Conservation (phyloP, 164 flowering plant genomes). For the grape (Vitis vinifera) region DNA sequence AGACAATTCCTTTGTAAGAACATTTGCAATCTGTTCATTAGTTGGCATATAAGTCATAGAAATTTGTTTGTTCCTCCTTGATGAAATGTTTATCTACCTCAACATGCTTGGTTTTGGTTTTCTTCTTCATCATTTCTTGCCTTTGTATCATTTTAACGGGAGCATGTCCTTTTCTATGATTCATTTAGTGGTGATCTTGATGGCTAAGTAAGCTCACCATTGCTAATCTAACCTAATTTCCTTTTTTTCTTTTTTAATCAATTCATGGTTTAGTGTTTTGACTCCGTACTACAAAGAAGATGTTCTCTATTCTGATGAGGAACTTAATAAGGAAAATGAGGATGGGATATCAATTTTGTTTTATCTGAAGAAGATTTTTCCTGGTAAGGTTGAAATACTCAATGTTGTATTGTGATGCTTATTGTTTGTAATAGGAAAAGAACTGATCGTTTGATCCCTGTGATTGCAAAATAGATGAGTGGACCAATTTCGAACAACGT, state of each 20-base stretch:
- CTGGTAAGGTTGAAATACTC: slow-evolving; percentile 48
- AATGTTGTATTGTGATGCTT: not conserved
- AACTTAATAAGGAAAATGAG: slow-evolving; percentile 84
- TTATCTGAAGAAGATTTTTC: slow-evolving; percentile 88
- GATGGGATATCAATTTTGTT: slow-evolving; percentile 91
- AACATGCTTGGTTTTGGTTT: not conserved
- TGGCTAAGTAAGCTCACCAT: not conserved
- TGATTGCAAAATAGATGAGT: slow-evolving; percentile 61
- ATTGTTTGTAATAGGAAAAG: slow-evolving; percentile 1
- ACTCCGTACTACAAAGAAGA: slow-evolving; percentile 96
- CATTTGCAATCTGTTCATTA: too few species aligned
- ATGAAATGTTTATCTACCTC: too few species aligned
- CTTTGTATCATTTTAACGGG: not conserved
- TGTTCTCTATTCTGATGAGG: slow-evolving; percentile 83
- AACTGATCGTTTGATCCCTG: slow-evolving; percentile 3
- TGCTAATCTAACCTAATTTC: not conserved
- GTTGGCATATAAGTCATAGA: too few species aligned
- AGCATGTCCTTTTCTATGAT: not conserved
- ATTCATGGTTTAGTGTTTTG: slow-evolving; percentile 60
- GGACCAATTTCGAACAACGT: slow-evolving; percentile 73
- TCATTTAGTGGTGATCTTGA: not conserved
- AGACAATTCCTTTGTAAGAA: too few species aligned
- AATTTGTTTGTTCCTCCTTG: too few species aligned
- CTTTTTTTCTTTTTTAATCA: not conserved
- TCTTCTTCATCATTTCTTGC: not conserved